Evolutionary conservation across 495 filamentous ascomycete genomes (phyloP), one percentile per base, ranked within the genome.

Genomic region (Rusavskia elegans): DNA sequence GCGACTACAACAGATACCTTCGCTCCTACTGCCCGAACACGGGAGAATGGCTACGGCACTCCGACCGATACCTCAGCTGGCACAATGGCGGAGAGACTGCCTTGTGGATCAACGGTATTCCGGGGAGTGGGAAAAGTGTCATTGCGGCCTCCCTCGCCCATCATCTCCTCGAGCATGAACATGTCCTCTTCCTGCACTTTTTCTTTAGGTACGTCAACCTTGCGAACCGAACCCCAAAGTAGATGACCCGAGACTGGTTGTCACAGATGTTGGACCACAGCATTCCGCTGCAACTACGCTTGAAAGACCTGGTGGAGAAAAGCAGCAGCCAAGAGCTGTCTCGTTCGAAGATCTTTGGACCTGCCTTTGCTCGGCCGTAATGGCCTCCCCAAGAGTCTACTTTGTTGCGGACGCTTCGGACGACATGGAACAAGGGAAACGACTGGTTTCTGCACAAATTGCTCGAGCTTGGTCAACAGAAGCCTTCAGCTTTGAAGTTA

Each of bases 151-250:
- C 41, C 3, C 48, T 74, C 13, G 60, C 66, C 35, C 21, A 59
- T 14, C 44, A 57, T 5, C 61, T 75, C 51, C 27, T 41, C 39
- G 17, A 61, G 59, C 51, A 64, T 49, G 35, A 59, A 35, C 45
- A 55, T 35, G 52, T 49, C 7, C 71, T 70, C 1, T 68, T 75
- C 1, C 59, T 77, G 0, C 76, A 59, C 55, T 77, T 80, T 61
- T 80, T 80, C 61, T 75, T 76, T 56, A 68, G 74, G 2, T 68
- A 76, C 41, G 76, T 75, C 55, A 70, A 78, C 51, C 56, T 59
- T 21, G 63, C 68, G 6, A 77, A 78, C 52, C 67, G 69, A 55
- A 55, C 59, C n/a, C 71, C 73, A 0, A 48, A 58, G 5, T 60
- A 63, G 1, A 50, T 71, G 32, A 44, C 71, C 6, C 65, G 68